A percentile compares a stretch with the other conserved stretches of the same genome.
These are phyloP conservation scores for Penicillium robsamsonii DNA, from an alignment of 495 filamentous ascomycete species.

Conservation along the genomic window DNA sequence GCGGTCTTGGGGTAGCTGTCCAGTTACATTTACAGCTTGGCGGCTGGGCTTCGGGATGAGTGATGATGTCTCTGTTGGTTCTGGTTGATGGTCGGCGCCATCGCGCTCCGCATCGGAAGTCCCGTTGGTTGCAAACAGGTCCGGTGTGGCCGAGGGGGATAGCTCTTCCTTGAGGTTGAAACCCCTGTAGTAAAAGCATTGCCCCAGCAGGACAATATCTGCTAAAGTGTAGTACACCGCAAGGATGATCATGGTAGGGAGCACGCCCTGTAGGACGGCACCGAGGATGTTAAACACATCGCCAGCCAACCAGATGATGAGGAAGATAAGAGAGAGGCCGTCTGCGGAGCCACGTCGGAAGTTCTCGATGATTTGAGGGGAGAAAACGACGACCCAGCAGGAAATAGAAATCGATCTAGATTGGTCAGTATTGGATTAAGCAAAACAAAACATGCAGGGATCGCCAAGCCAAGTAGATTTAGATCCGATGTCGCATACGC, in stretches of 20 bases:
- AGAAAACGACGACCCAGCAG: slow-evolving; percentile 97
- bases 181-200: slow-evolving; percentile 93
- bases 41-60: slow-evolving; percentile 31
- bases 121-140: slow-evolving; percentile 10
- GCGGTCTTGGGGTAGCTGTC: slow-evolving; percentile 10
- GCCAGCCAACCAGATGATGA: slow-evolving; percentile 85
- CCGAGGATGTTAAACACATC: slow-evolving; percentile 98
- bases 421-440: slow-evolving; percentile 4
- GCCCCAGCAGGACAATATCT: slow-evolving; percentile 79
- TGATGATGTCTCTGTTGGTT: slow-evolving; percentile 34
- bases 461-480: slow-evolving; percentile 1
- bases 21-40: slow-evolving; percentile 10
- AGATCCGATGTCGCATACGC: background rate
- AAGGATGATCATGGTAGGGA: slow-evolving; percentile 95
- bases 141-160: slow-evolving; percentile 23
- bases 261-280: slow-evolving; percentile 84
- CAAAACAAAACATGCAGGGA: slow-evolving; percentile 8
- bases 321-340: slow-evolving; percentile 84
- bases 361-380: slow-evolving; percentile 94
- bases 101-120: slow-evolving; percentile 15
- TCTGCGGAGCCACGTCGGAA: slow-evolving; percentile 84
- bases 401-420: slow-evolving; percentile 89
- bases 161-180: slow-evolving; percentile 65
- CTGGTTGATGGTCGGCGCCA: slow-evolving; percentile 14
- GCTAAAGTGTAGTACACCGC: slow-evolving; percentile 95